Evolutionary conservation across 768 basidiomycete genomes (phyloP).

Genomic region (Panus rudis): DNA sequence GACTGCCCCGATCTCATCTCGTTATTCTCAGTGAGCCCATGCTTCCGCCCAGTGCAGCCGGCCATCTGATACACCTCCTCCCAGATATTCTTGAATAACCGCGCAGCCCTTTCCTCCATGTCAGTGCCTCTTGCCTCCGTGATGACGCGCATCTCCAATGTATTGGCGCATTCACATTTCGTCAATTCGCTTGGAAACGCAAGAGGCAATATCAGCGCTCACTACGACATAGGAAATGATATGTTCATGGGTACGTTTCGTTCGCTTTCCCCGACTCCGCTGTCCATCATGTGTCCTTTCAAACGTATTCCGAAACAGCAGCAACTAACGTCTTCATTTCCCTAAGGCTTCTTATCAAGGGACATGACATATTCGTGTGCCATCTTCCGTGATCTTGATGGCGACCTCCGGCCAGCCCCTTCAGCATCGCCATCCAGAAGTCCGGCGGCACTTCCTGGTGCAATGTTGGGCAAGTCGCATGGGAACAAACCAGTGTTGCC

Average conservation of each 20-base stretch:
- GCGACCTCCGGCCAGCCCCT: conserved; percentile 34
- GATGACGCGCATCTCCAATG: conserved; percentile 45
- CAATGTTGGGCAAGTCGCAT: too few species aligned
- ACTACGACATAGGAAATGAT: conserved; percentile 73
- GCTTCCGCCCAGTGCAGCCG: not conserved
- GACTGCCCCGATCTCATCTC: conserved; percentile 59
- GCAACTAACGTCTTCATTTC: not conserved
- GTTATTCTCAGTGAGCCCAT: conserved; percentile 48
- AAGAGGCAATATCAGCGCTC: conserved; percentile 63
- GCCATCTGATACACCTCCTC: not conserved
- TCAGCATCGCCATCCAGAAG: conserved; percentile 1
- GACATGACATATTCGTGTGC: conserved; percentile 80
- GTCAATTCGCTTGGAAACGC: conserved; percentile 61
- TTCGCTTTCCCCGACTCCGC: not conserved
- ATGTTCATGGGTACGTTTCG: conserved; percentile 53
- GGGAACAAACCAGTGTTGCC: too few species aligned
- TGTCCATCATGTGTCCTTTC: conserved; percentile 3
- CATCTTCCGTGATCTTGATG: conserved; percentile 60
- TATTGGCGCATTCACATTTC: conserved; percentile 46
- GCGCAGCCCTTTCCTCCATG: conserved; percentile 22
- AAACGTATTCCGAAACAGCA: conserved; percentile 17
- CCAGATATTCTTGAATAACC: conserved; percentile 61
- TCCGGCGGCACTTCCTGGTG: too few species aligned
- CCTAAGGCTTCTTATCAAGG: conserved; percentile 43
- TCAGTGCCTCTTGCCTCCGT: conserved; percentile 44